phyloP scores from a whole-genome alignment of 805 yeast species.

The Wickerhamiella bombiphila region DNA sequence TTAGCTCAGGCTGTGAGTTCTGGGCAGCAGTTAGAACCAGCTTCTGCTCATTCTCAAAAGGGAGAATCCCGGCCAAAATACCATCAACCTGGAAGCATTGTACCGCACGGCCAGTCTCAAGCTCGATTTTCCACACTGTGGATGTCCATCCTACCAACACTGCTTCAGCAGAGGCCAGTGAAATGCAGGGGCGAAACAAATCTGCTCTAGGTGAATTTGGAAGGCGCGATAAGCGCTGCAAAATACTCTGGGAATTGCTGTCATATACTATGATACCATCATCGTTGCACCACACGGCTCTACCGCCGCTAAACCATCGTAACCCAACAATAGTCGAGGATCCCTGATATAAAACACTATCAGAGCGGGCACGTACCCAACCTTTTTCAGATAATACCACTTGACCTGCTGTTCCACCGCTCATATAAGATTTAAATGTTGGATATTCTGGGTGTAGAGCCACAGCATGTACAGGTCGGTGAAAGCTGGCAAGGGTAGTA shows the following conservation, averaged over 20 bases:
- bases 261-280: constrained; percentile 60
- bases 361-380: constrained; percentile 78
- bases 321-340: constrained; percentile 45
- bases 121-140: constrained; percentile 49
- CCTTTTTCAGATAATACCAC: constrained; percentile 58
- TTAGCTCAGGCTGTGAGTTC: constrained; percentile 42
- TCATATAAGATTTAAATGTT: constrained; percentile 48
- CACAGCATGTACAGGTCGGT: constrained; percentile 78
- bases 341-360: constrained; percentile 37
- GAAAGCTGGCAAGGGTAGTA: constrained; percentile 62
- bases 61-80: constrained; percentile 10
- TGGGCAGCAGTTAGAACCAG: constrained; percentile 8
- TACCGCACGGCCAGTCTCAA: constrained; percentile 6
- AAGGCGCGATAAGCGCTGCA: constrained; percentile 45
- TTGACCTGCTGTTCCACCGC: constrained; percentile 85
- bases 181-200: constrained; percentile 65
- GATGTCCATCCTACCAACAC: constrained; percentile 72
- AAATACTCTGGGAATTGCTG: constrained; percentile 32
- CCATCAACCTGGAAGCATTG: background rate
- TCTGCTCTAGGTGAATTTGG: constrained; percentile 49
- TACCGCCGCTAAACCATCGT: constrained; percentile 39
- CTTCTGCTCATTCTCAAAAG: constrained; percentile 6
- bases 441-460: constrained; percentile 59
- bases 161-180: constrained; percentile 45
- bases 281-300: constrained; percentile 74